Evolutionary conservation across 179 eudicot species (phyloP).

Genomic region (Silene noctiflora): DNA sequence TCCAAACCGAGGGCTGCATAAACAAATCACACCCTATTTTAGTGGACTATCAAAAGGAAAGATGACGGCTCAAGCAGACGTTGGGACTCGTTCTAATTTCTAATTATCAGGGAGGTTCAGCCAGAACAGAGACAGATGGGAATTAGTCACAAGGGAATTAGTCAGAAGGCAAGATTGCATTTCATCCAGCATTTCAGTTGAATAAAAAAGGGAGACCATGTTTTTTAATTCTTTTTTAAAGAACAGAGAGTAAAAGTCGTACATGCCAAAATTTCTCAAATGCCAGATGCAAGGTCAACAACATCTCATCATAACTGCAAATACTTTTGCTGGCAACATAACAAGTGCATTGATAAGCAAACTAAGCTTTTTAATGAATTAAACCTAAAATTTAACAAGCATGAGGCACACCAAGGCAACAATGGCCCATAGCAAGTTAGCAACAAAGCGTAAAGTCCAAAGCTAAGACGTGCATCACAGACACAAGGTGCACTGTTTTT

Average conservation of each 20-base stretch:
- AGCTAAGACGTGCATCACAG: neutral
- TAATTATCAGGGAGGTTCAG: neutral
- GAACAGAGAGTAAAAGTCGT: neutral
- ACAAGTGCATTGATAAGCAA: neutral
- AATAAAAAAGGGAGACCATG: neutral
- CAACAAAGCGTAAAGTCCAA: neutral
- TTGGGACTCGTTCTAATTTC: neutral
- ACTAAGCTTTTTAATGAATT: neutral
- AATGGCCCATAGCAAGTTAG: neutral
- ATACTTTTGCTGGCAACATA: slow-evolving; percentile 2
- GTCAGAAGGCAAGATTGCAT: neutral
- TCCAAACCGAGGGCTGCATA: slow-evolving; percentile 89
- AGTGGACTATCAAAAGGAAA: neutral
- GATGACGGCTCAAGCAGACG: neutral
- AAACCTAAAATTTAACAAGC: neutral
- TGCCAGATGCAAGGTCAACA: neutral
- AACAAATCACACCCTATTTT: neutral
- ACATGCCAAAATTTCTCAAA: neutral
- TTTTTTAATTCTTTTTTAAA: neutral
- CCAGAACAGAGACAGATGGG: neutral
- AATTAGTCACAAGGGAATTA: neutral
- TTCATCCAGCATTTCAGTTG: neutral
- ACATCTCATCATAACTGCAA: neutral
- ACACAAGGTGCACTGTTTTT: neutral
- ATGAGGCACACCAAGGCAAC: neutral